A percentile compares a stretch with the other conserved stretches of the same genome.
Conservation (phyloP, 331 rosid species). For the Acacia pycnantha region DNA sequence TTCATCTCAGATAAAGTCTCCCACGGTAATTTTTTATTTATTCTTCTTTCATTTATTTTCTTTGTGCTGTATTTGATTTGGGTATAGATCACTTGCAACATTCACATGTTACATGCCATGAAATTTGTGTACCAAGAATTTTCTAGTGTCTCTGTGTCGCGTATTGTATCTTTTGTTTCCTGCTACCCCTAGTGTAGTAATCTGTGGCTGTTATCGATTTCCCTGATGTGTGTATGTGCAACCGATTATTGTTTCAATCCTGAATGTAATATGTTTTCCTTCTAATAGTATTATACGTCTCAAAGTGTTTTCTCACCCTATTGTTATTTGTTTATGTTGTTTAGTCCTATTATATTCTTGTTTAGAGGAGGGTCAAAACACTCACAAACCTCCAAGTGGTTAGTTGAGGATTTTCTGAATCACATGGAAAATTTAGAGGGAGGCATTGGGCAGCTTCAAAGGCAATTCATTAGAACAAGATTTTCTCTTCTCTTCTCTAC, state of each 20-base stretch:
- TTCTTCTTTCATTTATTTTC: neutral
- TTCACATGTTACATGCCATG: neutral
- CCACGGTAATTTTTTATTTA: neutral
- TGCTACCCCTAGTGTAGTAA: no score
- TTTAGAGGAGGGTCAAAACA: no score
- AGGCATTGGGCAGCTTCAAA: slow-evolving; percentile 35
- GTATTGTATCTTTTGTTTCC: no score
- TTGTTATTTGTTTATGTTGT: no score
- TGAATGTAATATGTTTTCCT: no score
- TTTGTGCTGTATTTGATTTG: neutral
- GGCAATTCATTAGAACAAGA: slow-evolving; percentile 38
- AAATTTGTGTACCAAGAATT: neutral
- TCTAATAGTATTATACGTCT: no score
- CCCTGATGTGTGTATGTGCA: no score
- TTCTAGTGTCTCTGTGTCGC: neutral
- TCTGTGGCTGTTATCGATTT: no score
- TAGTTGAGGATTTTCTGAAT: slow-evolving; percentile 20
- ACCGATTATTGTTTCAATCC: no score
- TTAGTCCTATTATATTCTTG: no score
- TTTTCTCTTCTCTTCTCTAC: slow-evolving; percentile 41
- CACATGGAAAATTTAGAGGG: slow-evolving; percentile 30
- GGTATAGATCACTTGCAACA: neutral
- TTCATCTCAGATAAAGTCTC: neutral
- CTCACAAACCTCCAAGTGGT: slow-evolving; percentile 3
- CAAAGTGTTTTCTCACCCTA: no score